Base-by-base conservation (phyloP, 2,329 filamentous ascomycete species). In the Cladophialophora psammophila region DNA sequence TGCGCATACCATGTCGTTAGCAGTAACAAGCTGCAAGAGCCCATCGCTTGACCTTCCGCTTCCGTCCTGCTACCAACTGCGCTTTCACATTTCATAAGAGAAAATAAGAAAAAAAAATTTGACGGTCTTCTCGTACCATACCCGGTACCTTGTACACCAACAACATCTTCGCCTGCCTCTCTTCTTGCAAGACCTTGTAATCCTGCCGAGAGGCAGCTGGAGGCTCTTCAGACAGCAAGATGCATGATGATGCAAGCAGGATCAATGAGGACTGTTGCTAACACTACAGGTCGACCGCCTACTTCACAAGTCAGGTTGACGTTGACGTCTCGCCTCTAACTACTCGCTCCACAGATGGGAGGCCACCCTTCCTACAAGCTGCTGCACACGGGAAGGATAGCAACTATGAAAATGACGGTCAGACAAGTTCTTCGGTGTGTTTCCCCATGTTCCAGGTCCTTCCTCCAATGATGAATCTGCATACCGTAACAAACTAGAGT, bases 401-500 rank as follows among this genome's bases (percentile, higher is more conserved):
- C 18, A 9, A 26, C 12, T 9, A 12, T 2, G 20, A 50, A 50
- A 50, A 20, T 18, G 45, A 3, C 18, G 45, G 5, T 12, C 45
- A 50, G 26, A 26, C 9, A 50, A 26, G 45, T n/a, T 50, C 8
- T 10, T 26, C 18, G 54, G 61, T 64, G 34, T 32, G 61, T 64
- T 12, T 40, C 36, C 13, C 42, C 20, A 26, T 12, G 8, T 32
- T 32, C n/a, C 45, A 13, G 18, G 2, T 18, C 13, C 42, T 31
- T 45, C 32, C 32, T 40, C 52, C 59, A 58, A 64, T 69, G 70
- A 72, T 71, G 69, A 72, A 69, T 68, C 61, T 68, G 70, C 72
- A 74, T 70, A 71, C 68, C 71, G 70, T 60, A 69, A 72, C 70
- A 85, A 94, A 94, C 91, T 96, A 96, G 92, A 96, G 92, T 96